phyloP scores from a whole-genome alignment of 371 early-diverging fungal species.

The Syncephalastrum monosporum region DNA sequence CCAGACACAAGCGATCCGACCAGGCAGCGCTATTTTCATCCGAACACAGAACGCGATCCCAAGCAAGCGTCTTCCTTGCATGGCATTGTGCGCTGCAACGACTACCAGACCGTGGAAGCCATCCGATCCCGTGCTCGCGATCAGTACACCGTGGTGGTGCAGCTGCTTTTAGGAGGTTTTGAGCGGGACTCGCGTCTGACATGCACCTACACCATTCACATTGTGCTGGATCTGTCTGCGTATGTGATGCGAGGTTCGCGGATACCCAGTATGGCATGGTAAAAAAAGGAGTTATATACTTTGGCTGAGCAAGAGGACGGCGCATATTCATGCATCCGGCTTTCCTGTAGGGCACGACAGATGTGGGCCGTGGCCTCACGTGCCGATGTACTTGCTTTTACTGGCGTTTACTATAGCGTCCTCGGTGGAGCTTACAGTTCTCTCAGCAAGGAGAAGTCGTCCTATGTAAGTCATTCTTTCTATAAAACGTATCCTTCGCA shows the following conservation, averaged over 20 bases:
- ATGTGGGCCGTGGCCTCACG: conserved; percentile 31
- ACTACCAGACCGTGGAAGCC: no score
- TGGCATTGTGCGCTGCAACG: no score
- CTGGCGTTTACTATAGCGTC: conserved; percentile 46
- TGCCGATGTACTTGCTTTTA: conserved; percentile 35
- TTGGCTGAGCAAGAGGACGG: no score
- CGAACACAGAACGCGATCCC: no score
- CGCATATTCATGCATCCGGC: no score
- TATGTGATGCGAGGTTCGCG: not conserved
- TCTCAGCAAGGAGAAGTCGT: conserved; percentile 39
- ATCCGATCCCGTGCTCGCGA: no score
- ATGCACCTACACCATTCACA: not conserved
- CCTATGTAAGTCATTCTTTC: conserved; percentile 27
- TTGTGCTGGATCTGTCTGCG: not conserved
- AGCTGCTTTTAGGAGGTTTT: not conserved
- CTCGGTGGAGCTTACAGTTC: conserved; percentile 56
- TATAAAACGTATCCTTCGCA: no score
- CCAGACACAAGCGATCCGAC: no score
- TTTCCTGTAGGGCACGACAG: conserved; percentile 19
- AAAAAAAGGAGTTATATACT: not conserved
- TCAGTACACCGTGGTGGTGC: no score
- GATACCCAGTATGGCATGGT: not conserved
- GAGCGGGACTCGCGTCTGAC: not conserved
- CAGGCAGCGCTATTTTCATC: no score
- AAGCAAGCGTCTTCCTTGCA: no score